Conservation (phyloP, 1,284 basidiomycete species). For the Tylopilus sp. region DNA sequence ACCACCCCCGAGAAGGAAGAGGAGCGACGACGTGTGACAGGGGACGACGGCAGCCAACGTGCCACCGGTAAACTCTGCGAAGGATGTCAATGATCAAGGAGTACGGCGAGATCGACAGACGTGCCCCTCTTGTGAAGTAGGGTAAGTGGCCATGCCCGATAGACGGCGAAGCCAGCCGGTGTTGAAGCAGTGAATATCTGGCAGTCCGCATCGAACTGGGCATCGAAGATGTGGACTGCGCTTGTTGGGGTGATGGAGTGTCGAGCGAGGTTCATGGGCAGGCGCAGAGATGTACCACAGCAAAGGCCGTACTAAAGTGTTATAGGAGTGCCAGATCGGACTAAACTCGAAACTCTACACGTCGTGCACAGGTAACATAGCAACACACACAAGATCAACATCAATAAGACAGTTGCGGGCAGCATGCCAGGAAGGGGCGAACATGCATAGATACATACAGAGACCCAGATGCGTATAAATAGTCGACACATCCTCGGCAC, state of each 20-base stretch:
- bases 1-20: slow-evolving; percentile 90
- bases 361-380: slow-evolving; percentile 9
- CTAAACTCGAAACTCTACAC: slow-evolving; percentile 11
- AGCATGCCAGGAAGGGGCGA: slow-evolving; percentile 14
- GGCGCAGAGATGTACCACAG: background rate
- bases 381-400: slow-evolving; percentile 20
- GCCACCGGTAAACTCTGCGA: slow-evolving; percentile 69
- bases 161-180: slow-evolving; percentile 83
- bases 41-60: slow-evolving; percentile 78
- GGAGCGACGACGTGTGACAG: slow-evolving; percentile 77
- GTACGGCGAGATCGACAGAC: slow-evolving; percentile 16
- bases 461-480: slow-evolving; percentile 23
- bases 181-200: slow-evolving; percentile 82
- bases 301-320: slow-evolving; percentile 17
- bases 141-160: slow-evolving; percentile 74
- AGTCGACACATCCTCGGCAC: slow-evolving; percentile 10
- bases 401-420: slow-evolving; percentile 9
- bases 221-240: slow-evolving; percentile 74
- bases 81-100: slow-evolving; percentile 5
- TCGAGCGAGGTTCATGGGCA: slow-evolving; percentile 81
- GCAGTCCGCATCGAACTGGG: slow-evolving; percentile 73
- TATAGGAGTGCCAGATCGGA: slow-evolving; percentile 18
- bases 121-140: slow-evolving; percentile 78
- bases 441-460: slow-evolving; percentile 26
- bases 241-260: slow-evolving; percentile 79